Conservation (phyloP, 1,284 basidiomycete genomes). For the Schizopora paradoxa region DNA sequence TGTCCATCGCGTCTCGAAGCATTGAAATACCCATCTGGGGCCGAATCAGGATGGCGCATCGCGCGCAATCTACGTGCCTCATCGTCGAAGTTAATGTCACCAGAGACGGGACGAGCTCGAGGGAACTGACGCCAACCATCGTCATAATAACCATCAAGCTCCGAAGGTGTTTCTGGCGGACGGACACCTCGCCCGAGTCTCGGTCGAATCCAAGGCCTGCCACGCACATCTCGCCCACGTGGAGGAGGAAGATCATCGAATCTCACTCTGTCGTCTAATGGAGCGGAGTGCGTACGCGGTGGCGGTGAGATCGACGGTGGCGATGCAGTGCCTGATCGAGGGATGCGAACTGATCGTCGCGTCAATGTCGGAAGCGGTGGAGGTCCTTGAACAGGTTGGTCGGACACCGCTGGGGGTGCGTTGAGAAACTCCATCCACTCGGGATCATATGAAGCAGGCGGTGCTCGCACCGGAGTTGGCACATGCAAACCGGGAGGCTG, state of each 20-base stretch:
- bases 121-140: neutral
- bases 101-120: neutral
- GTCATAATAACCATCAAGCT: neutral
- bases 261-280: slow-evolving; percentile 3
- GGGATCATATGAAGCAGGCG: slow-evolving; percentile 8
- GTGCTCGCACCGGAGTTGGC: slow-evolving; percentile 16
- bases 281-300: slow-evolving; percentile 11
- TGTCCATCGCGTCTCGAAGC: neutral
- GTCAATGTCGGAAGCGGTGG: slow-evolving; percentile 14
- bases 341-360: slow-evolving; percentile 4
- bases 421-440: slow-evolving; percentile 16
- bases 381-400: slow-evolving; percentile 17
- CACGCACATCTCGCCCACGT: neutral
- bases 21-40: slow-evolving; percentile 14
- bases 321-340: slow-evolving; percentile 8
- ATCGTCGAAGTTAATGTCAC: slow-evolving; percentile 13
- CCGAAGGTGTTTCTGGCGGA: neutral
- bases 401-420: slow-evolving; percentile 10
- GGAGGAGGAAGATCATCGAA: neutral
- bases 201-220: slow-evolving; percentile 1
- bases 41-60: too few relatives aligned
- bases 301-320: slow-evolving; percentile 11
- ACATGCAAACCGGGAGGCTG: slow-evolving; percentile 12
- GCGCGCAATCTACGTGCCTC: slow-evolving; percentile 3
- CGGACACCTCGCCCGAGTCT: neutral